Evolutionary conservation across 306 rosid genomes (phyloP), one percentile per base, ranked within the genome.

Genomic region (Acacia melanoxylon): DNA sequence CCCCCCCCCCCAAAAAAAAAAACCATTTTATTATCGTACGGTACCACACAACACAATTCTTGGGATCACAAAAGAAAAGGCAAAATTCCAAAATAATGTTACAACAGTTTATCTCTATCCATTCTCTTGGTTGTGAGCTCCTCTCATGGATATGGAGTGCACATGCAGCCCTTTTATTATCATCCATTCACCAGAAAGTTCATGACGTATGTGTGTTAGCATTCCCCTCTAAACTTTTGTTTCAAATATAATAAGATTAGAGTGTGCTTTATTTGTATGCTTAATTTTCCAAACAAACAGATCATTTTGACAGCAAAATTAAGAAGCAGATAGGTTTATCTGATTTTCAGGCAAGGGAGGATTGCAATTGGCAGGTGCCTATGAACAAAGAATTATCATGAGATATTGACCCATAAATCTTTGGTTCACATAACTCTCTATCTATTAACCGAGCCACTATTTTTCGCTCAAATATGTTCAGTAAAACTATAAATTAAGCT

Each of bases 161-260:
- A 84, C 92, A 91, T 89, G 92, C 89, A 84, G 41, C 58, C 62
- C 77, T 49, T 73, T 84, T 29, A 56, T 76, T 52, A 75, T 42
- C 45, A 7, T 80, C 63, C 65, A 71, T 16, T 63, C 2, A 58
- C 35, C 72, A 70, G 9, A 40, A 40, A 41, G 48, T 67, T 17
- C 72, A 24, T 61, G 67, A 61, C 25, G 35, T 61, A 16, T 25
- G 33, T 24, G 63, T 58, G 35, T 61, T 25, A 24, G 35, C 33
- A 24, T 11, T 35, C 37, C 72, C 27, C 72, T 35, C 40, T 35
- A 35, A 35, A 35, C 40, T 35, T 35, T 5, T 35, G 40, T 35
- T 35, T 35, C 5, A 35, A 35, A 35, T 35, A 6, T 37, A 37
- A 37, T 6, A 37, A 37, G 41, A 37, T 37, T 35, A 35, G 7